Evolutionary conservation across 257 asterid species (phyloP).

Genomic region (Nicotiana attenuata): DNA sequence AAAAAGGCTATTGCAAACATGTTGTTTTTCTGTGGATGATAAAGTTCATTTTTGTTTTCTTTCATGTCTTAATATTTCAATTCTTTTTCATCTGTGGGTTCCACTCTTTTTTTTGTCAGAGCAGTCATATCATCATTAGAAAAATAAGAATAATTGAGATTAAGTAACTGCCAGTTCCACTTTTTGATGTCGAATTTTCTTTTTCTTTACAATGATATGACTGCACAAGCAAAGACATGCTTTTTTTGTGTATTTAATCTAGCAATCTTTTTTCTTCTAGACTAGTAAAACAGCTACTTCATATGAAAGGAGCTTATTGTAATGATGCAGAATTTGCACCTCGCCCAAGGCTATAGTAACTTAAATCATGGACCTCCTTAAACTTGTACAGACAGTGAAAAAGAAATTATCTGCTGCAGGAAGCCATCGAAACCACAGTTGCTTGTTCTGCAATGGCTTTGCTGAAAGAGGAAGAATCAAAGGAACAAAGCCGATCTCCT

Average conservation of each 20-base stretch:
- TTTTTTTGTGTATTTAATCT: neutral
- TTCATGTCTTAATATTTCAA: neutral
- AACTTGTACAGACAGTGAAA: conserved; percentile 1
- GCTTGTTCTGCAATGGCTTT: conserved; percentile 96
- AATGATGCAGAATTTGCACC: neutral
- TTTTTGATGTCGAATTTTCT: neutral
- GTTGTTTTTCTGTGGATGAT: neutral
- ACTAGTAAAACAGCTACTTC: neutral
- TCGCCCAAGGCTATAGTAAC: neutral
- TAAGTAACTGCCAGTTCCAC: neutral
- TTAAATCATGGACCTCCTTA: neutral
- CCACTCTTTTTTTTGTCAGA: neutral
- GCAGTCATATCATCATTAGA: neutral
- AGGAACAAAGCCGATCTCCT: conserved; percentile 42
- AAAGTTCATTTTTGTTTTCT: neutral
- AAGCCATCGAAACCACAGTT: conserved; percentile 78
- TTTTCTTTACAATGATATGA: neutral
- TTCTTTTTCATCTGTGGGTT: neutral
- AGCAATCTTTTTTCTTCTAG: neutral
- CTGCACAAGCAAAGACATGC: neutral
- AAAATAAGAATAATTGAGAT: neutral
- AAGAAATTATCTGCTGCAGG: conserved; percentile 38
- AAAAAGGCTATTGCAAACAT: neutral
- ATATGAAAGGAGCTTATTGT: neutral
- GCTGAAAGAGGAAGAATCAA: conserved; percentile 61